Evolutionary conservation across 2,329 filamentous ascomycete species (phyloP).

Genomic region (Immersiporthe knoxdaviesiana): DNA sequence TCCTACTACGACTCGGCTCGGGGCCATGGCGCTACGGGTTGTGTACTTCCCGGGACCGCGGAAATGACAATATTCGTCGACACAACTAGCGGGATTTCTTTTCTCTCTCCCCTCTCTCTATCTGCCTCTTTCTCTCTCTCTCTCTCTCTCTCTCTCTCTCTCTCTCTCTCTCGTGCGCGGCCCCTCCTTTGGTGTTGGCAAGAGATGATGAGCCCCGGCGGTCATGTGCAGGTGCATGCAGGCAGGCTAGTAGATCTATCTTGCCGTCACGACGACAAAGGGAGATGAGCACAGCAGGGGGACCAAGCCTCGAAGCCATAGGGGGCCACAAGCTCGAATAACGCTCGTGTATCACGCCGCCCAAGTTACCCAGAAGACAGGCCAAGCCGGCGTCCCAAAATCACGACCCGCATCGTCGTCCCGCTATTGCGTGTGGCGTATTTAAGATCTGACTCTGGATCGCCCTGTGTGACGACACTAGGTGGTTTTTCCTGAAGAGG

Average conservation of each 20-base stretch:
- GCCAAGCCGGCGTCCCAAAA: not conserved
- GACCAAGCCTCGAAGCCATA: not conserved
- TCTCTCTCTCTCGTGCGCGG: not conserved
- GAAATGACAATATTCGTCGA: not conserved
- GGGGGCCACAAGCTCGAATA: not conserved
- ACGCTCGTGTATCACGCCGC: not conserved
- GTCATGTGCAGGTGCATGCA: not conserved
- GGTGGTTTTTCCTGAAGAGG: not conserved
- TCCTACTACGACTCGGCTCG: not conserved
- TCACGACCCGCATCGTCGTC: not conserved
- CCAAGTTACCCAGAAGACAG: not conserved
- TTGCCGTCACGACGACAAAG: not conserved
- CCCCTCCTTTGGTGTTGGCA: not conserved
- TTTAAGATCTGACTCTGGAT: not conserved
- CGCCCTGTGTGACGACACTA: not conserved
- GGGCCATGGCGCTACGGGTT: not conserved
- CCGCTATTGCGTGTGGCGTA: not conserved
- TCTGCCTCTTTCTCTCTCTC: too few relatives aligned
- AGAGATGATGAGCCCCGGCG: not conserved
- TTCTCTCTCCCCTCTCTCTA: too few relatives aligned
- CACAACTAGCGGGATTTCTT: not conserved
- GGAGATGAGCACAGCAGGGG: not conserved
- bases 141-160: not conserved
- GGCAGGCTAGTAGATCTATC: not conserved
- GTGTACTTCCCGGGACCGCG: not conserved